Base-by-base conservation (phyloP, 2,329 filamentous ascomycete species). In the Pseudopithomyces chartarum region DNA sequence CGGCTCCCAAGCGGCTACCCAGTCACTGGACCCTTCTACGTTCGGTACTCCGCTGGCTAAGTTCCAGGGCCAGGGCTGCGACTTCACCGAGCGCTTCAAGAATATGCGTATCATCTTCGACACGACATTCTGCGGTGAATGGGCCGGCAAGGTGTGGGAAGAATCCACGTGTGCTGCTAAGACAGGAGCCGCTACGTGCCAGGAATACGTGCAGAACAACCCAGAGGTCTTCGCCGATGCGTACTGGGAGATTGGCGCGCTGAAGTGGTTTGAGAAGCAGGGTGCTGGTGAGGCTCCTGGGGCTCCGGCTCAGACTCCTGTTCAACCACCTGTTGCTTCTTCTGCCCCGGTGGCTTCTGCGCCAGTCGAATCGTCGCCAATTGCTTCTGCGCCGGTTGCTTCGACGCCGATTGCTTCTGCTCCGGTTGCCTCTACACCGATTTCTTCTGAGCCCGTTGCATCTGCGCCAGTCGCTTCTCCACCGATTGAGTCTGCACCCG, bases 111-210 rank as follows among this genome's bases (percentile, higher is more conserved):
- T 76, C 46, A 71, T 83, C 33, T 76, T 85, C 52, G 78, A 84
- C 64, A 80, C 76, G 0, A 78, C 80, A 1, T 84, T 84, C 64
- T 84, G 82, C 52, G 82, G 83, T 38, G 77, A 80, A 43, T 85
- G 82, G 82, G 82, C 82, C 11, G 82, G 82, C n/a, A 66, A 60
- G 34, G 65, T 87, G 43, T 96, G 89, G 88, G 67, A 70, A 39
- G 65, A 74, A 23, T 50, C 48, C 5, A 45, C 39, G 3, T 71
- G 70, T 53, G 55, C 50, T 13, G 52, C 50, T 8, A 72, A 66
- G 52, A 75, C 71, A 22, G 79, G 85, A 54, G 88, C 85, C 0
- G 58, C 73, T 36, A 87, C 60, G 4, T 77, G 74, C 56, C 60
- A 72, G 40, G 64, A 57, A 20, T 76, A 67, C 60, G 73, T 77